phyloP scores from a whole-genome alignment of 306 rosid species.

The Gillenia trifoliata region DNA sequence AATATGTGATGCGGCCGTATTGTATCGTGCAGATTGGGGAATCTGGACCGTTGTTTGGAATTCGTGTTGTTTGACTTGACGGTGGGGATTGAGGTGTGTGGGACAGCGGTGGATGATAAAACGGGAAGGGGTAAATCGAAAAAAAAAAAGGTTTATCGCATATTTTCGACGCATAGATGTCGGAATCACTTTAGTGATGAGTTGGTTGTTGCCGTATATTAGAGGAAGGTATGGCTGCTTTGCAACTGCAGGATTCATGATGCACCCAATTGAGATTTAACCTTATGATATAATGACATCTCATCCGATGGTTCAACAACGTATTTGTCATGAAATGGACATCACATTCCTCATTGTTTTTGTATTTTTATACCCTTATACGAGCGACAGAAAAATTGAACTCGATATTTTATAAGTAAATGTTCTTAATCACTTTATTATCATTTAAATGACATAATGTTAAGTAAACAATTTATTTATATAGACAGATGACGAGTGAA shows the following conservation, averaged over 20 bases:
- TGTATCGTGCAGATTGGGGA: not conserved
- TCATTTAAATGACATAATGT: no score
- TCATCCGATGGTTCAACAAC: not conserved
- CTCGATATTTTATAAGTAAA: no score
- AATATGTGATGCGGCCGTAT: not conserved
- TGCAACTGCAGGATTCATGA: not conserved
- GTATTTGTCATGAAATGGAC: no score
- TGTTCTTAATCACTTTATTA: no score
- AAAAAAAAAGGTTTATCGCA: not conserved
- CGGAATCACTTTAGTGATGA: slow-evolving; percentile 10
- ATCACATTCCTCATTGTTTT: no score
- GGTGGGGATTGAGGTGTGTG: not conserved
- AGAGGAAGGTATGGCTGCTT: not conserved
- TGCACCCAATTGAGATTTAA: not conserved
- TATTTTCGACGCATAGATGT: slow-evolving; percentile 19
- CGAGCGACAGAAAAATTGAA: no score
- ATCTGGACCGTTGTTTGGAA: not conserved
- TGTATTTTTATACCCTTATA: no score
- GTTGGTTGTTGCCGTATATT: not conserved
- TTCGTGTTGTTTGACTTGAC: not conserved
- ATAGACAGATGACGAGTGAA: no score
- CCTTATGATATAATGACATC: not conserved
- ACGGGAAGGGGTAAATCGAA: not conserved
- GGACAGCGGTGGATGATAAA: not conserved
- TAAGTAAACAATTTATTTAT: no score